Evolutionary conservation across 2,329 filamentous ascomycete genomes (phyloP).

Genomic region (Thelonectria olida): DNA sequence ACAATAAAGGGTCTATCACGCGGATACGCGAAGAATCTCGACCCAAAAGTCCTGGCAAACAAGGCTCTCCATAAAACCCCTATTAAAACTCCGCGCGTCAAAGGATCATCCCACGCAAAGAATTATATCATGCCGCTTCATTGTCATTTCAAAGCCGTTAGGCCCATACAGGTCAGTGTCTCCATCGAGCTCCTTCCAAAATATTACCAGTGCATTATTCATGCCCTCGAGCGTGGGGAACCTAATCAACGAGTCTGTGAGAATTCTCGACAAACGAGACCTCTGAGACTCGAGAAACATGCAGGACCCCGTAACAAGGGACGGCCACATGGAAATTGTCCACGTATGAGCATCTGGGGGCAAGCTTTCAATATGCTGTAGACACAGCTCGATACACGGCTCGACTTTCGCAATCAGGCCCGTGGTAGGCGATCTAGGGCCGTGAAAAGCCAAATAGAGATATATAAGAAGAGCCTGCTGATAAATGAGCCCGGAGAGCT

Average conservation of each 20-base stretch:
- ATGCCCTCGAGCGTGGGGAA: conserved; percentile 18
- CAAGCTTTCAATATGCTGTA: conserved; percentile 10
- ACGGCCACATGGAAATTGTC: conserved; percentile 20
- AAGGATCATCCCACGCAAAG: conserved; percentile 14
- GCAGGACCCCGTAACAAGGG: conserved; percentile 6
- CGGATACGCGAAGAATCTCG: too few relatives aligned
- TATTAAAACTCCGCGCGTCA: too few relatives aligned
- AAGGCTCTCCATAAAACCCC: too few relatives aligned
- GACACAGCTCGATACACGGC: conserved; percentile 11
- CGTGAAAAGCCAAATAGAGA: conserved; percentile 7
- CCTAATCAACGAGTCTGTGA: conserved; percentile 5
- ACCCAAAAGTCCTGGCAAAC: too few relatives aligned
- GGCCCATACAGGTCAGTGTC: conserved; percentile 8
- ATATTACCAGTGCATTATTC: conserved; percentile 4
- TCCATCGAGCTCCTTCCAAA: conserved; percentile 12
- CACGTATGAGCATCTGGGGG: conserved; percentile 13
- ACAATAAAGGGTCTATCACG: too few relatives aligned
- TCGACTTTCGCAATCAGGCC: conserved; percentile 7
- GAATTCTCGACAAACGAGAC: not conserved
- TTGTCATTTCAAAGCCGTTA: conserved; percentile 13
- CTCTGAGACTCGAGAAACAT: conserved; percentile 17
- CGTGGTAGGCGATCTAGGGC: not conserved
- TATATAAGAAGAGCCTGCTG: conserved; percentile 12
- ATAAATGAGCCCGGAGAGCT: conserved; percentile 8
- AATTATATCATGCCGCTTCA: conserved; percentile 13